These are phyloP conservation scores for Mortierella sp. DNA, from an alignment of 371 early-diverging fungal species.

Conservation along the genomic window DNA sequence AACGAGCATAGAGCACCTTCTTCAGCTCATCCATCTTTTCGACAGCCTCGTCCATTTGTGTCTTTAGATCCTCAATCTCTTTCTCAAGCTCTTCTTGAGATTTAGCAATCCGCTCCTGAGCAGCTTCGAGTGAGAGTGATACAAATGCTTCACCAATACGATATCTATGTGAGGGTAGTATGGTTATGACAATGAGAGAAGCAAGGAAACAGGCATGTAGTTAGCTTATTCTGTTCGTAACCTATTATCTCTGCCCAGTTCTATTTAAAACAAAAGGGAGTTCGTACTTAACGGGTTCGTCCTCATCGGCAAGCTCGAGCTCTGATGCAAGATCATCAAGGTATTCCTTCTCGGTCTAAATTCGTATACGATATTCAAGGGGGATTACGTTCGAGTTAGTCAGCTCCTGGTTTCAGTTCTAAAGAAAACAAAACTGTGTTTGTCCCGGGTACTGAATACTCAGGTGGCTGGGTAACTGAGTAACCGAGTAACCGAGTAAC, in stretches of 20 bases:
- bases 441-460: too few relatives aligned
- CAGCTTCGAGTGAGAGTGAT: conserved; percentile 78
- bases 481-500: too few relatives aligned
- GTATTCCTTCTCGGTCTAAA: conserved; percentile 85
- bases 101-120: conserved; percentile 76
- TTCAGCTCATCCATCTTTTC: conserved; percentile 89
- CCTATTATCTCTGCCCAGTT: background rate
- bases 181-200: conserved; percentile 1
- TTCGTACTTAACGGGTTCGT: conserved; percentile 75
- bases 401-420: too few relatives aligned
- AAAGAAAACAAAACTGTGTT: too few relatives aligned
- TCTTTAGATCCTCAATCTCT: conserved; percentile 72
- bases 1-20: conserved; percentile 88
- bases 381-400: background rate
- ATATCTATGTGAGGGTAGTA: conserved; percentile 66
- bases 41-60: conserved; percentile 76
- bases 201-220: too few relatives aligned
- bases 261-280: background rate
- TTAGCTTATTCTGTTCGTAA: background rate
- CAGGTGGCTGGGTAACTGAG: too few relatives aligned
- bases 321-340: conserved; percentile 92
- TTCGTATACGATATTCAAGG: conserved; percentile 7
- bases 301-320: conserved; percentile 94
- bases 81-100: conserved; percentile 71
- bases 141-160: conserved; percentile 93